Percentiles rank a stretch among this genome's conserved stretches.
Conservation (phyloP, 2,329 filamentous ascomycete species). For the Penicillium sp. region DNA sequence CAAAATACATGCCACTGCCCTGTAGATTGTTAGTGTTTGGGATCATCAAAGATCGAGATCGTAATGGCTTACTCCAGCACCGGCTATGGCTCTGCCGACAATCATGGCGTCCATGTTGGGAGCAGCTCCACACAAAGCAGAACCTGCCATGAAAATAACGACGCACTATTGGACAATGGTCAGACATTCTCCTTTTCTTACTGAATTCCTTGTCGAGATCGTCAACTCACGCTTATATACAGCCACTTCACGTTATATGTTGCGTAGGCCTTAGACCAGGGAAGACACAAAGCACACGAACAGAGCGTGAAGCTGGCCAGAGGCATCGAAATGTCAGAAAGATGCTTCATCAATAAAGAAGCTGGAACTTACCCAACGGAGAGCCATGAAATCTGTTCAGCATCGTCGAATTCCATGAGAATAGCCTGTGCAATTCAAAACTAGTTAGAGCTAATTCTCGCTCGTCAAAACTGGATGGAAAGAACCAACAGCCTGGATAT, state of each 20-base stretch:
- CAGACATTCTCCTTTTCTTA: neutral
- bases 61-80: neutral
- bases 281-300: neutral
- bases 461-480: neutral
- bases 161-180: constrained; percentile 9
- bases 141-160: constrained; percentile 7
- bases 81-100: neutral
- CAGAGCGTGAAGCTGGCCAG: neutral
- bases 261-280: neutral
- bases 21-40: neutral
- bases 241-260: neutral
- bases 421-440: neutral
- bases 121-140: neutral
- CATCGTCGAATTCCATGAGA: neutral
- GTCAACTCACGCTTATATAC: neutral
- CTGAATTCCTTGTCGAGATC: neutral
- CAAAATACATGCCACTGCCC: neutral
- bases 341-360: neutral
- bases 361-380: neutral
- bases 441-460: neutral
- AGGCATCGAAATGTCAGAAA: neutral
- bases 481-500: constrained; percentile 48
- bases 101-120: neutral
- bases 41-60: neutral
- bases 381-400: neutral